A percentile compares a stretch with the other conserved stretches of the same genome.
phyloP scores from a whole-genome alignment of 202 grass and related monocot species.

The Bolboschoenoplectus hybrid region DNA sequence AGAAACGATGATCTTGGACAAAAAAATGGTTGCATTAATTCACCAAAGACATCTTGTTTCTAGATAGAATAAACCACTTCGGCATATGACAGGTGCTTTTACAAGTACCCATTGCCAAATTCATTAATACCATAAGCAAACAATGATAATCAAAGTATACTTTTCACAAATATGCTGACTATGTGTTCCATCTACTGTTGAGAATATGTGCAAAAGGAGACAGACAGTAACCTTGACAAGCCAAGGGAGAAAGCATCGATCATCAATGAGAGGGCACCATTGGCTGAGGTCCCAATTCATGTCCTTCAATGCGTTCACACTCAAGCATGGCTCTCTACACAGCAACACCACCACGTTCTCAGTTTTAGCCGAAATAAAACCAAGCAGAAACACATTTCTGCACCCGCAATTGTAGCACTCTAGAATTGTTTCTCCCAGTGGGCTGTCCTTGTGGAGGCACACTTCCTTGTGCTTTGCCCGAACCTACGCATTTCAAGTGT shows the following conservation, averaged over 20 bases:
- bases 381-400: constrained; percentile 96
- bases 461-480: constrained; percentile 99
- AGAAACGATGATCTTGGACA: constrained; percentile 10
- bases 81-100: neutral
- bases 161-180: neutral
- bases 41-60: neutral
- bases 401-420: constrained; percentile 99
- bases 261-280: constrained; percentile 98
- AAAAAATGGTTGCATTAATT: constrained; percentile 18
- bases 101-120: neutral
- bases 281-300: constrained; percentile 99
- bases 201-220: constrained; percentile 11
- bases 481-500: constrained; percentile 51
- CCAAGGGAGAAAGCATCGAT: constrained; percentile 94
- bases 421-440: constrained; percentile 94
- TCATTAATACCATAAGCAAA: neutral
- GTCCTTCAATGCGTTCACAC: constrained; percentile 95
- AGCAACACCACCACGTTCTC: constrained; percentile 97
- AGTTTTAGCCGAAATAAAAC: constrained; percentile 97
- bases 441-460: constrained; percentile 95
- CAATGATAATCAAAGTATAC: neutral
- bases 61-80: neutral
- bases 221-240: constrained; percentile 79
- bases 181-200: neutral
- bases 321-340: constrained; percentile 97